A percentile compares a stretch with the other conserved stretches of the same genome.
phyloP scores from a whole-genome alignment of 2,329 filamentous ascomycete genomes.

The Lachnellula subtilissima region DNA sequence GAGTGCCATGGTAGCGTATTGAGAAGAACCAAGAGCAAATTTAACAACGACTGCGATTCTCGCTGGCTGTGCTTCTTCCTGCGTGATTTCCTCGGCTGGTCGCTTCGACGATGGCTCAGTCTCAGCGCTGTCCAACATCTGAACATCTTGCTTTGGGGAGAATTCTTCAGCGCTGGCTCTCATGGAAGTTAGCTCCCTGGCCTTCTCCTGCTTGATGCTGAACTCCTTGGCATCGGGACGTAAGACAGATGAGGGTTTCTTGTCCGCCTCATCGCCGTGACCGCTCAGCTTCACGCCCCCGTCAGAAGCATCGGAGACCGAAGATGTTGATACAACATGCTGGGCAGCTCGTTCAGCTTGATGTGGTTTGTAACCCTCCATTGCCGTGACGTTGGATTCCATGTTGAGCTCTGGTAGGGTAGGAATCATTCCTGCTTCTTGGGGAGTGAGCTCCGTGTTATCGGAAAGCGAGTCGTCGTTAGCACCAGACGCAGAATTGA shows the following conservation, averaged over 20 bases:
- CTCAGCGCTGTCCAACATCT: not conserved
- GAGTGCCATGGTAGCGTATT: constrained; percentile 81
- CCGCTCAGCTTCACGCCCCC: not conserved
- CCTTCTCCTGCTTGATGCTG: not conserved
- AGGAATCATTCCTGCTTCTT: not conserved
- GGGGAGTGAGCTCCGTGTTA: not conserved
- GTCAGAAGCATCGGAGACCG: not conserved
- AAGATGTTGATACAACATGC: not conserved
- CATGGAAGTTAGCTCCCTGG: not conserved
- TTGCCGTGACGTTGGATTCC: no score
- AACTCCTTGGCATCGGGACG: not conserved
- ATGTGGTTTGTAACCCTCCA: no score
- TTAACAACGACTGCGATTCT: constrained; percentile 67
- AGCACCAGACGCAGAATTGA: not conserved
- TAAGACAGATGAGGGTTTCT: not conserved
- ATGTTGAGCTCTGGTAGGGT: no score
- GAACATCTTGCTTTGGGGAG: not conserved
- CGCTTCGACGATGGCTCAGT: not conserved
- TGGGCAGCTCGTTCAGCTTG: not conserved
- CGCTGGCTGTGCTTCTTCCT: constrained; percentile 2
- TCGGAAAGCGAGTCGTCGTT: not conserved
- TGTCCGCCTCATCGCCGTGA: not conserved
- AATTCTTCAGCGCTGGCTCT: not conserved
- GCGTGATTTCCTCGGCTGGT: not conserved
- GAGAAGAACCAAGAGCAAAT: constrained; percentile 71